Conservation (phyloP, 1,139 yeast species). For the Kodamaea sp. region DNA sequence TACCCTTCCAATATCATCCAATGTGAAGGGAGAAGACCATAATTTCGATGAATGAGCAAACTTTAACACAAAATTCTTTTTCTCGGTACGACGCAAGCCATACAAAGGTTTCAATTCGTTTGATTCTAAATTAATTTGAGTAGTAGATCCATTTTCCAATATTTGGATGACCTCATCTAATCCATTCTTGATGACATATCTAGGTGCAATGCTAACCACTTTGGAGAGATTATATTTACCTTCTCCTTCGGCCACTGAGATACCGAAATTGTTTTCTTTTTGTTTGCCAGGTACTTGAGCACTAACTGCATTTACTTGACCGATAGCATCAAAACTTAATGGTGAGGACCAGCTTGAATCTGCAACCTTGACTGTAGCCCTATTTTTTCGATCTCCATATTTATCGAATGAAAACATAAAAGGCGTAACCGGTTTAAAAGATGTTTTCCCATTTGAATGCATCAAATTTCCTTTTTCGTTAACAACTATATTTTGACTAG, state of each 20-base stretch:
- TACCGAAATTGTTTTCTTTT: constrained; percentile 71
- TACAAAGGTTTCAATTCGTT: constrained; percentile 61
- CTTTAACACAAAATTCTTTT: constrained; percentile 56
- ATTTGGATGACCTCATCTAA: constrained; percentile 54
- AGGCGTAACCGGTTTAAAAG: constrained; percentile 43
- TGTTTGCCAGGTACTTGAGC: constrained; percentile 57
- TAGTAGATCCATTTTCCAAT: constrained; percentile 66
- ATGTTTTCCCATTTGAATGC: constrained; percentile 27
- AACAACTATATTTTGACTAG: constrained; percentile 63
- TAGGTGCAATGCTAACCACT: constrained; percentile 76
- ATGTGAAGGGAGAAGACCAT: constrained; percentile 88
- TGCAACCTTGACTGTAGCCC: constrained; percentile 67
- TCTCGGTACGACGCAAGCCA: constrained; percentile 45
- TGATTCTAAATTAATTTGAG: constrained; percentile 42
- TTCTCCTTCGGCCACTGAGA: constrained; percentile 77
- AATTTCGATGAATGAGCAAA: constrained; percentile 56
- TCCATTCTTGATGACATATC: constrained; percentile 70
- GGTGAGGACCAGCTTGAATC: constrained; percentile 77
- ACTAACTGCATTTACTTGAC: constrained; percentile 68
- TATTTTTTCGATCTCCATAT: constrained; percentile 54
- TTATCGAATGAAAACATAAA: constrained; percentile 81
- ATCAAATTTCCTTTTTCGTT: constrained; percentile 56
- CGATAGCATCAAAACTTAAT: constrained; percentile 85
- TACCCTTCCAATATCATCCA: constrained; percentile 80
- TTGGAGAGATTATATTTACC: constrained; percentile 79